Conservation (phyloP, 2,329 filamentous ascomycete genomes). For the Hymenoscyphus fraxineus region DNA sequence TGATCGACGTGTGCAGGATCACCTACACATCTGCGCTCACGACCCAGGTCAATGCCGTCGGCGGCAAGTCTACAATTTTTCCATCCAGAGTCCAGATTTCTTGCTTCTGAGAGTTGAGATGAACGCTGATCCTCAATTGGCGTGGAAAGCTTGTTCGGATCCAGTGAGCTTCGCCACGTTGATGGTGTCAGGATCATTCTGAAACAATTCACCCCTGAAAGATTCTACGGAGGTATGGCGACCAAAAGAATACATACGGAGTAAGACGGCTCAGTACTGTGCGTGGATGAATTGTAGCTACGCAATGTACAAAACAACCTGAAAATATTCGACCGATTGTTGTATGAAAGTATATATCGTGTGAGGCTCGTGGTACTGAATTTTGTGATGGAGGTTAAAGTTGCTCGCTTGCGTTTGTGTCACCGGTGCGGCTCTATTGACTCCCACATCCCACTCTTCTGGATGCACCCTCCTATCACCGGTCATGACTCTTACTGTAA, state of each 20-base stretch:
- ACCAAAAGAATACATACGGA: too few relatives aligned
- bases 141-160: background rate
- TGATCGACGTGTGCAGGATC: conserved; percentile 12
- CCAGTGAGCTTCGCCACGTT: background rate
- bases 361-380: background rate
- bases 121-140: conserved; percentile 8
- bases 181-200: background rate
- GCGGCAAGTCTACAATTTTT: too few relatives aligned
- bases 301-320: background rate
- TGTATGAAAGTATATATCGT: background rate
- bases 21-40: too few relatives aligned
- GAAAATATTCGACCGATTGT: background rate
- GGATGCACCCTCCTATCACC: background rate
- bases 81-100: background rate
- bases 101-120: conserved; percentile 7
- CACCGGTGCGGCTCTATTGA: background rate
- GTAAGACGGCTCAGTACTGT: too few relatives aligned
- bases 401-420: too few relatives aligned
- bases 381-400: background rate
- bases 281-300: background rate
- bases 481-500: background rate
- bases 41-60: background rate
- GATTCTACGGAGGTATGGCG: background rate
- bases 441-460: background rate
- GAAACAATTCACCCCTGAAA: background rate